Evolutionary conservation across 768 basidiomycete species (phyloP).

Genomic region (Leccinum obscurum): DNA sequence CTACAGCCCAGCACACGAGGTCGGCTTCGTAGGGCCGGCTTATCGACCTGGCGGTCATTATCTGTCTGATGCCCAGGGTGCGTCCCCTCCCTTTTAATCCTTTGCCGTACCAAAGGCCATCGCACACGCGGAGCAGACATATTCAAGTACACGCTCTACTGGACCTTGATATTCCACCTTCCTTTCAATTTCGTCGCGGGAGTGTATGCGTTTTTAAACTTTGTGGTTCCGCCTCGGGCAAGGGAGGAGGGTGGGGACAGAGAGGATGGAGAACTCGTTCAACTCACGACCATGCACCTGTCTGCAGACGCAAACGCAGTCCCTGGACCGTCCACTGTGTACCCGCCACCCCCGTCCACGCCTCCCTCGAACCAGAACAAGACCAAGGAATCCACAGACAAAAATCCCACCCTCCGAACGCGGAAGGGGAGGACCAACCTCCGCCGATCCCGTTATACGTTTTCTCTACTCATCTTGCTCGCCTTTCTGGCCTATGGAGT

Average conservation of each 20-base stretch:
- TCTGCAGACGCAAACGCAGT: background rate
- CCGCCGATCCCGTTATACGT: slow-evolving; percentile 38
- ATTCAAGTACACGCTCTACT: slow-evolving; percentile 48
- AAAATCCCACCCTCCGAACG: slow-evolving; percentile 13
- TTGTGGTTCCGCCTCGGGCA: background rate
- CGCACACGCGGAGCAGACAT: slow-evolving; percentile 31
- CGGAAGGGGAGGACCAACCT: slow-evolving; percentile 26
- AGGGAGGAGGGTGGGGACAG: background rate
- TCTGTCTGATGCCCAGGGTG: background rate
- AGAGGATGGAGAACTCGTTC: background rate
- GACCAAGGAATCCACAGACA: slow-evolving; percentile 6
- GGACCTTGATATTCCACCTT: slow-evolving; percentile 47
- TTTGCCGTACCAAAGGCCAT: background rate
- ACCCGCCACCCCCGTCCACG: background rate
- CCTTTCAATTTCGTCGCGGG: slow-evolving; percentile 31
- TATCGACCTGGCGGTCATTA: background rate
- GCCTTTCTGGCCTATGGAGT: slow-evolving; percentile 36
- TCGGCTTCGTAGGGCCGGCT: background rate
- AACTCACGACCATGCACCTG: background rate
- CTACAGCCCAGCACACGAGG: background rate
- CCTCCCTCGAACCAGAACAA: background rate
- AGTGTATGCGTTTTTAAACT: background rate
- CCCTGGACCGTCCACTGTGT: background rate
- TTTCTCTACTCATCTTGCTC: slow-evolving; percentile 42
- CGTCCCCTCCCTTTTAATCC: background rate